These are phyloP conservation scores for Oidiodendron maius DNA, from an alignment of 495 filamentous ascomycete species.

Conservation along the genomic window DNA sequence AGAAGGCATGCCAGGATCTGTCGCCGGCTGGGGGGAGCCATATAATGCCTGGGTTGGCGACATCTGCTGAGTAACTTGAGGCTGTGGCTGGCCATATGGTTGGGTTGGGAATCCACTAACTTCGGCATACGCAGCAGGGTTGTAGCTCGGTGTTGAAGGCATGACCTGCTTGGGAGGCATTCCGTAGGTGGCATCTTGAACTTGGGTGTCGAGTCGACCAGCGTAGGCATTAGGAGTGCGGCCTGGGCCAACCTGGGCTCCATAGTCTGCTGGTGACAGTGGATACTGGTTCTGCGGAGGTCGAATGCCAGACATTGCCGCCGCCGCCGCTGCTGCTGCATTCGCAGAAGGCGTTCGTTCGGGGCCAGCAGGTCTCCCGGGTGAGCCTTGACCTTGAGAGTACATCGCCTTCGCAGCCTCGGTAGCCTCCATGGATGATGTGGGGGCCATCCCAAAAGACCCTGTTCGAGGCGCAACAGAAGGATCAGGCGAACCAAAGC, in stretches of 20 bases:
- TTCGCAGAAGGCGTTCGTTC: slow-evolving; percentile 40
- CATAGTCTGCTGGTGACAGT: slow-evolving; percentile 37
- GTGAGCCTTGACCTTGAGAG: slow-evolving; percentile 28
- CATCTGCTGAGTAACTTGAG: slow-evolving; percentile 16
- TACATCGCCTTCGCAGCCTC: slow-evolving; percentile 43
- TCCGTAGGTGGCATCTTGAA: slow-evolving; percentile 40
- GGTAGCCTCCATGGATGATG: slow-evolving; percentile 28
- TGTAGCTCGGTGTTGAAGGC: slow-evolving; percentile 57
- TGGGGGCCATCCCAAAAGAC: slow-evolving; percentile 30
- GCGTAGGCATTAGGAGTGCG: slow-evolving; percentile 26
- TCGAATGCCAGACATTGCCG: slow-evolving; percentile 38
- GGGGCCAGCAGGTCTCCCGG: slow-evolving; percentile 31
- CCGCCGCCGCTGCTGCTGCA: slow-evolving; percentile 39
- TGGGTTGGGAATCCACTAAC: slow-evolving; percentile 41
- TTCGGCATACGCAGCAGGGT: slow-evolving; percentile 66
- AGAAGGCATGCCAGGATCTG: background rate
- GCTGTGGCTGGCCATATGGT: slow-evolving; percentile 26
- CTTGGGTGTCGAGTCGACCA: slow-evolving; percentile 9
- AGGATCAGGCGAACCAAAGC: slow-evolving; percentile 36
- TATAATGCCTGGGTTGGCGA: slow-evolving; percentile 33
- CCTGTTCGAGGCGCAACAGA: slow-evolving; percentile 30
- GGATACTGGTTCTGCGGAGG: slow-evolving; percentile 29
- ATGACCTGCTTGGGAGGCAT: slow-evolving; percentile 38
- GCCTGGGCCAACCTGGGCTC: slow-evolving; percentile 17
- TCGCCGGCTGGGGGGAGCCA: slow-evolving; percentile 11